Evolutionary conservation across 305 asterid species (phyloP), one percentile per base, ranked within the genome.

Genomic region (Nicotiana rustica): DNA sequence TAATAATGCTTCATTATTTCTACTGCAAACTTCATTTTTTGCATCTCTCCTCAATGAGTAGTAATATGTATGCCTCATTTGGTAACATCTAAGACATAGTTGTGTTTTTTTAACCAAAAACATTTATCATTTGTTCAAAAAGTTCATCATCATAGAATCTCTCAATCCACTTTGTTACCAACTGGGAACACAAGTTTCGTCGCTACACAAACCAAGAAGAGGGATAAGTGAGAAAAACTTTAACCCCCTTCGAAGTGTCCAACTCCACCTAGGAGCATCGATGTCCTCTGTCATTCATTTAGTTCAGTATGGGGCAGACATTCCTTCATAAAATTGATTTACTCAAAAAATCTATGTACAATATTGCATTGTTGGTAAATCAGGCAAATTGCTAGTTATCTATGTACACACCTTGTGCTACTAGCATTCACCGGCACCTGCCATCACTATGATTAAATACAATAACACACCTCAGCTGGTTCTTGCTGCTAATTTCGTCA

Each of bases 361-460:
- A 31, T 73, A 55, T 44, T 75, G 6, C 2, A 21, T 10, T 25
- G 49, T 75, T 75, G 80, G 62, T 76, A 59, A 21, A 55, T 29
- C 80, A 2, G 17, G 80, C 17, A 15, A 76, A 76, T 15, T 76
- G n/a, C 80, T 55, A 55, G 80, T 76, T 29, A 76, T 13, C 29
- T 73, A 49, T 73, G 80, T 55, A 29, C 49, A 75, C 25, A 55
- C 6, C 9, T 52, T 29, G 65, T 55, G 80, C 66, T 55, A 76
- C 80, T 76, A 76, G 61, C 65, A 76, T 76, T 64, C 49, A 4
- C 31, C 9, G 47, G 66, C 66, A 29, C 80, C 66, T 52, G 80
- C 66, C 62, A 52, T 31, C 49, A 31, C 17, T 76, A 31, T 15
- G 66, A 76, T 31, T 44, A 55, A 75, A 76, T 76, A 52, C 49